A percentile compares a stretch with the other conserved stretches of the same genome.
Conservation (phyloP, 208 protist species). For the Wallacemonas sp. region DNA sequence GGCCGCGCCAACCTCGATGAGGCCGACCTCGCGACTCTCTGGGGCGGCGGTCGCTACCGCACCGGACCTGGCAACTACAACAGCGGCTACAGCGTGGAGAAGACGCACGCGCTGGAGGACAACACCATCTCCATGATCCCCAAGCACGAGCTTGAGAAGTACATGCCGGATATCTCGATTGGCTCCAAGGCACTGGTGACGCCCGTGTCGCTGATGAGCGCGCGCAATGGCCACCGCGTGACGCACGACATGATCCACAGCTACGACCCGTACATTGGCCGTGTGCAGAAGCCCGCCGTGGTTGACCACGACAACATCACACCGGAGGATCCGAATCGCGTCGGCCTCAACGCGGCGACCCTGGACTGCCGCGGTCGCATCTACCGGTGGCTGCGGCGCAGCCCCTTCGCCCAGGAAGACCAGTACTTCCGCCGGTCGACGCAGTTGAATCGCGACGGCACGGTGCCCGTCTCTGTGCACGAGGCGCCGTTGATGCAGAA, state of each 20-base stretch:
- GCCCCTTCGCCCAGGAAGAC: slow-evolving; percentile 90
- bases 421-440: slow-evolving; percentile 86
- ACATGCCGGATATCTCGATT: slow-evolving; percentile 90
- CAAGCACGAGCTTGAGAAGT: slow-evolving; percentile 90
- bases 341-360: slow-evolving; percentile 89
- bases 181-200: slow-evolving; percentile 88
- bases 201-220: slow-evolving; percentile 88
- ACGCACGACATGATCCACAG: slow-evolving; percentile 91
- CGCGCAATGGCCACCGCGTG: slow-evolving; percentile 86
- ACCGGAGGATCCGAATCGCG: slow-evolving; percentile 83
- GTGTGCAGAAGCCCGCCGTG: slow-evolving; percentile 66
- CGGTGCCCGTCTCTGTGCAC: slow-evolving; percentile 48
- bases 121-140: slow-evolving; percentile 77
- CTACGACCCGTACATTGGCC: slow-evolving; percentile 87
- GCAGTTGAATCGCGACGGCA: slow-evolving; percentile 50
- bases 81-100: slow-evolving; percentile 89
- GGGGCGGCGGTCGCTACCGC: slow-evolving; percentile 81
- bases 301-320: slow-evolving; percentile 89
- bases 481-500: slow-evolving; percentile 79
- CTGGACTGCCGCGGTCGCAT: slow-evolving; percentile 86
- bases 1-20: slow-evolving; percentile 79
- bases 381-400: slow-evolving; percentile 88
- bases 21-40: slow-evolving; percentile 69
- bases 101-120: slow-evolving; percentile 83
- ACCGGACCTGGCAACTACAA: slow-evolving; percentile 82